These are phyloP conservation scores for Groenewaldozyma sp. DNA, from an alignment of 1,139 yeast species.

Conservation along the genomic window DNA sequence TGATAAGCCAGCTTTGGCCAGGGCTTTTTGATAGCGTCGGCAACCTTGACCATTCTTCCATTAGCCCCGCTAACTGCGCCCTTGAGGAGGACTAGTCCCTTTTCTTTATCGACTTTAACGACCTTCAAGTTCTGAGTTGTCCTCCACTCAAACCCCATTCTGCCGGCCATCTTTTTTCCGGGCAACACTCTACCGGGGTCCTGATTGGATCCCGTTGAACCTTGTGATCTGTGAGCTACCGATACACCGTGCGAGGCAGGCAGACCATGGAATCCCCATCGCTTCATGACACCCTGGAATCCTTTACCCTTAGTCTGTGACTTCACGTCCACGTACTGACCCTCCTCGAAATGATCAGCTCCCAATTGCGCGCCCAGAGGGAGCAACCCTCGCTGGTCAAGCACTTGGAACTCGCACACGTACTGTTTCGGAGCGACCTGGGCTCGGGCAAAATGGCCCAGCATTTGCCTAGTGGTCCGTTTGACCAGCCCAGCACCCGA, in stretches of 20 bases:
- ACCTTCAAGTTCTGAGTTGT: slow-evolving; percentile 74
- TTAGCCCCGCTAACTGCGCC: slow-evolving; percentile 92
- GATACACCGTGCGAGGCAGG: slow-evolving; percentile 96
- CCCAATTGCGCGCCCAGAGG: slow-evolving; percentile 70
- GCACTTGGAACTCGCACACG: slow-evolving; percentile 70
- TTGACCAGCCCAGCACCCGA: slow-evolving; percentile 58
- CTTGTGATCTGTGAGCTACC: slow-evolving; percentile 87
- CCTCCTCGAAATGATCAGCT: slow-evolving; percentile 77
- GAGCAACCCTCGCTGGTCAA: slow-evolving; percentile 53
- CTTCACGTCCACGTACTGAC: slow-evolving; percentile 75
- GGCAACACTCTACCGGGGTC: slow-evolving; percentile 95
- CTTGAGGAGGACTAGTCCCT: slow-evolving; percentile 73
- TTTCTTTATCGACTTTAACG: slow-evolving; percentile 67
- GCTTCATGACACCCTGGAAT: slow-evolving; percentile 96
- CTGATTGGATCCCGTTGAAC: slow-evolving; percentile 94
- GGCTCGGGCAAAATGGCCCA: slow-evolving; percentile 76
- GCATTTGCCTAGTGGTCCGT: slow-evolving; percentile 53
- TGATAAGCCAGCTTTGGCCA: slow-evolving; percentile 6
- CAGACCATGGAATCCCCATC: slow-evolving; percentile 87
- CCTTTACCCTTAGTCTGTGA: slow-evolving; percentile 91
- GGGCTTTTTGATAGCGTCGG: slow-evolving; percentile 56
- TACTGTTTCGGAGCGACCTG: slow-evolving; percentile 75
- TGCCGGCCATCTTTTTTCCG: slow-evolving; percentile 97
- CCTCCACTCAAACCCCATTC: slow-evolving; percentile 72
- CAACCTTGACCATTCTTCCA: slow-evolving; percentile 61